Conservation (phyloP, 306 rosid genomes). For the Datisca glomerata region DNA sequence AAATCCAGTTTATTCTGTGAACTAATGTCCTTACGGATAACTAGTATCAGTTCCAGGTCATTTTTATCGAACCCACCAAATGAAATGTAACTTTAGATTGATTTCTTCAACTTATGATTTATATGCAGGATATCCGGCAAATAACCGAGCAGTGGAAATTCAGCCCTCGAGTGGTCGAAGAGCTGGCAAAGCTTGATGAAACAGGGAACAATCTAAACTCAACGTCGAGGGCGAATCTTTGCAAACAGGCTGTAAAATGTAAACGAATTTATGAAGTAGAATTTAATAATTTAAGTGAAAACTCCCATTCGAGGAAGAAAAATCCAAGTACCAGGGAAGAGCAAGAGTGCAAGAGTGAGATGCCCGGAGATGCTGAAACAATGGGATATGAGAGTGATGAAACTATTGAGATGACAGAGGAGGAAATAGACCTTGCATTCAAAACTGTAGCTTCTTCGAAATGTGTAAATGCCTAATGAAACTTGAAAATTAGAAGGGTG, state of each 20-base stretch:
- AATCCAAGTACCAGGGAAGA: constrained; percentile 18
- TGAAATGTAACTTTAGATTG: no score
- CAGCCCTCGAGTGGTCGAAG: constrained; percentile 67
- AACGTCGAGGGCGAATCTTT: constrained; percentile 54
- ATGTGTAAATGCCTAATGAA: constrained; percentile 16
- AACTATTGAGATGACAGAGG: constrained; percentile 83
- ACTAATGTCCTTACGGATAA: no score
- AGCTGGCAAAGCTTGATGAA: constrained; percentile 45
- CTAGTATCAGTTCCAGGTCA: no score
- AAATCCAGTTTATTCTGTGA: no score
- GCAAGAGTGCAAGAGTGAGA: constrained; percentile 9
- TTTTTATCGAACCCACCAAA: no score
- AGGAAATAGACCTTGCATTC: constrained; percentile 68
- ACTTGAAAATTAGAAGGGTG: no score
- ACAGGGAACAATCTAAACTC: constrained; percentile 16
- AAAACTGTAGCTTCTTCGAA: constrained; percentile 34
- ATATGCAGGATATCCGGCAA: constrained; percentile 40
- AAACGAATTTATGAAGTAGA: constrained; percentile 58
- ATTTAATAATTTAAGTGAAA: constrained; percentile 27
- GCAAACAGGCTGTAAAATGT: constrained; percentile 43
- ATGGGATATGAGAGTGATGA: constrained; percentile 68
- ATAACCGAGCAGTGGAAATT: constrained; percentile 68
- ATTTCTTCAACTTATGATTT: not conserved
- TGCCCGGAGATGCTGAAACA: no score
- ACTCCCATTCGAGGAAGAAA: constrained; percentile 14